Base-by-base conservation (phyloP, 192 early-diverging fungal genomes). In the Podila epigama region DNA sequence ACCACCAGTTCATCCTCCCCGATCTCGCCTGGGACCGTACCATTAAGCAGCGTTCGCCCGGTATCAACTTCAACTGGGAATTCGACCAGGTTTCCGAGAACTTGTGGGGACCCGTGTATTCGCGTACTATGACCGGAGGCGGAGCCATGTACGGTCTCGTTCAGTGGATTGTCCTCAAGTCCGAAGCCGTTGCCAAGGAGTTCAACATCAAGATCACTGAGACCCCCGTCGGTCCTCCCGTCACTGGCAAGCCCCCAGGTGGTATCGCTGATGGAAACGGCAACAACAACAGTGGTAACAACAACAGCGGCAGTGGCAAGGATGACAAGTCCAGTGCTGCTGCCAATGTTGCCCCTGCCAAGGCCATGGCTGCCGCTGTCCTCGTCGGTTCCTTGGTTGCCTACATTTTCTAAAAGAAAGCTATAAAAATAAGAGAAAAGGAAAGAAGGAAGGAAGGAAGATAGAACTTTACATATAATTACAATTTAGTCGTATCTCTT, bases 1-100 rank as follows among this genome's bases (percentile, higher is more conserved):
- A 77, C 37, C 83, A 85, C 16, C 53, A 82, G 4, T 82, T 82
- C 51, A 59, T 81, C 33, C 54, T 58, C 37, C 81, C 81, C 20
- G 83, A 85, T 58, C 42, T 85, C 6, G 67, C 69, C 13, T 82
- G 81, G 81, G 83, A 85, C 53, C 83, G 83, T 31, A 68, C 50
- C 58, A 80, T 85, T 18, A 63, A 36, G 11, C 83, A 85, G 59
- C 61, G 58, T 33, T 85, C 83, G 15, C 81, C 81, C 32, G 83
- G 83, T 59, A 80, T 80, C 22, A 61, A 82, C 57, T 82, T 53
- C 51, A 53, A 61, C 3, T 85, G 83, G 83, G 73, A 78, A 4
- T 66, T 69, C 25, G 58, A 75, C n/a, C 66, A 79, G 65, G 44
- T 59, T 15, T 55, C 65, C 10, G 56, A 80, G 1, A 85, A 85